These are phyloP conservation scores for Cladophialophora immunda DNA, from an alignment of 2,329 filamentous ascomycete genomes.

Conservation along the genomic window DNA sequence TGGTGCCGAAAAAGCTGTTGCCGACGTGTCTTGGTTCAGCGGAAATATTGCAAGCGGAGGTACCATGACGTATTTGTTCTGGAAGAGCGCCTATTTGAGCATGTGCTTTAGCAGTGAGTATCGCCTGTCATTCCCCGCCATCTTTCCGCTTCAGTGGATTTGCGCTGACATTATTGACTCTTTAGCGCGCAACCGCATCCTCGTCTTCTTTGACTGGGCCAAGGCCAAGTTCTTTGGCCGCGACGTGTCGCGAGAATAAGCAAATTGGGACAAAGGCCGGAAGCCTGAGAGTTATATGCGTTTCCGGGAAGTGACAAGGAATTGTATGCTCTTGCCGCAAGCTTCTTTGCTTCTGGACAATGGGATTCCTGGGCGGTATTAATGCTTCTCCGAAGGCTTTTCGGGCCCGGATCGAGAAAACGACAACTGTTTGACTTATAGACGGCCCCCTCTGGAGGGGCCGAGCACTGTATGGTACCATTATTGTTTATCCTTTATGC, in stretches of 20 bases:
- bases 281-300: background rate
- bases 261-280: background rate
- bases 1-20: conserved; percentile 96
- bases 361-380: background rate
- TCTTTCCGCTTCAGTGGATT: background rate
- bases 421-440: background rate
- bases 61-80: conserved; percentile 96
- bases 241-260: conserved; percentile 72
- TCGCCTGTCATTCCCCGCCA: conserved; percentile 2
- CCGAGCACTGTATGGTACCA: background rate
- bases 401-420: background rate
- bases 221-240: conserved; percentile 97
- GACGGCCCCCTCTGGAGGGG: background rate
- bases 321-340: background rate
- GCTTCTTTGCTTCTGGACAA: background rate
- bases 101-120: conserved; percentile 99
- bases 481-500: background rate
- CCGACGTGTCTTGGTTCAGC: conserved; percentile 96
- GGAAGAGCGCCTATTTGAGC: conserved; percentile 96
- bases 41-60: conserved; percentile 95
- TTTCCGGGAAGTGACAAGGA: background rate
- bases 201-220: conserved; percentile 93
- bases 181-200: conserved; percentile 86
- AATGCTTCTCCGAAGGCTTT: background rate
- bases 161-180: conserved; percentile 6